Evolutionary conservation across 2,329 filamentous ascomycete genomes (phyloP), one percentile per base, ranked within the genome.

Genomic region (Dothistroma septosporum): DNA sequence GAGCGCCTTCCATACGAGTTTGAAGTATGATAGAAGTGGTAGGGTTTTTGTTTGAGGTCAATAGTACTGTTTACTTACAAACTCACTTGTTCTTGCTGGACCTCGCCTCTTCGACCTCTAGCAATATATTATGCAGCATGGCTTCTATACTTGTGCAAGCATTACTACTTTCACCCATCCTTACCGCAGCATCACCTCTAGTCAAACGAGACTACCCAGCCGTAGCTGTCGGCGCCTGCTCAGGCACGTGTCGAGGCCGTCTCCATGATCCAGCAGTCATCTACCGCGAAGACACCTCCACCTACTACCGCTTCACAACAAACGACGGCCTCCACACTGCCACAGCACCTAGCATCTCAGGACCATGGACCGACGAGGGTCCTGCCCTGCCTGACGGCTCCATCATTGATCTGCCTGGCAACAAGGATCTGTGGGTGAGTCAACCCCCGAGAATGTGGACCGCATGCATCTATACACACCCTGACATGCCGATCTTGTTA

Each of bases 281-380:
- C 58, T 66, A 66, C 24, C 64, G 61, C 32, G 58, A 60, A 41
- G 62, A 64, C 19, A 64, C 64, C 19, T 49, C 57, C 32, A 76
- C 65, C 0, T 83, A 83, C 69, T 83, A 78, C 67, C 78, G 80
- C 12, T 82, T 83, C 66, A 80, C 79, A 0, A 83, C 81, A 0
- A 79, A 79, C 33, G 77, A 78, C 53, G 76, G 77, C 57, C 82
- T 83, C 49, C 75, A 78, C 1, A 77, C 81, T 48, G 77, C 79
- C 44, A 79, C 74, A 22, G 76, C 81, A 4, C 74, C 77, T 0
- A 71, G 73, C 10, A 75, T 83, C 44, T 70, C 70, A 12, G 81
- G 81, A 0, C 80, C 81, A 9, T 83, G 81, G 81, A 78, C 75
- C 2, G 74, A 75, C 49, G 69, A 77, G 59, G 79, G 80, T 5